Evolutionary conservation across 495 filamentous ascomycete species (phyloP), one percentile per base, ranked within the genome.

Genomic region (Neurospora discreta): DNA sequence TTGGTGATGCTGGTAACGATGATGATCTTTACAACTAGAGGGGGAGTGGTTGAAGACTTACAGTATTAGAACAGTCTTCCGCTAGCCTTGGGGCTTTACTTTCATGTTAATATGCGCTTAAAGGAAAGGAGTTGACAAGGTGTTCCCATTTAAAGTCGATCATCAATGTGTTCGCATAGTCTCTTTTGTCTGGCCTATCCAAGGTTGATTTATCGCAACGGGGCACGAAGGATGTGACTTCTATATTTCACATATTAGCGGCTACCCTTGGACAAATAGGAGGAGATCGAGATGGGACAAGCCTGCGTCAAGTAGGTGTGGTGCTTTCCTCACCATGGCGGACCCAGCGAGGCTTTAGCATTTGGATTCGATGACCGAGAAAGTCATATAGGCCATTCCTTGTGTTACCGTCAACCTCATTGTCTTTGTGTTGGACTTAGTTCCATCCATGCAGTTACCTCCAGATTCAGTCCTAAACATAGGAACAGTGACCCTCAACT

Each of bases 1-100:
- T 95, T 78, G 92, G 92, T 44, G 89, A 93, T 76, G 92, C 90
- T 74, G 93, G 92, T 75, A 91, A 95, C 80, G 93, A 96, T 78
- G 93, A 95, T 77, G 93, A 90, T 84, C 91, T 96, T 78, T 96
- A 96, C 72, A 84, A 87, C 75, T 86, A 83, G 82, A 73, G 18
- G 36, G 26, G 5, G 15, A 30, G 60, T 8, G 43, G 26, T 70
- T 71, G 7, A 65, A 33, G 52, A 65, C 52, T 65, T 5, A 36
- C 33, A 7, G 52, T 65, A 65, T 65, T 65, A 65, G 52, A 65
- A 18, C 5, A 65, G 52, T 65, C 52, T 65, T 36, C 52, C 26
- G 11, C 26, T 65, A 65, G 52, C 52, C 23, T 65, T 65, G 52
- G 26, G 20, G 2, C 52, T 65, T 26, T 8, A 18, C 26, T 33